Evolutionary conservation across 2,329 filamentous ascomycete species (phyloP).

Genomic region (Lachnellula suecica): DNA sequence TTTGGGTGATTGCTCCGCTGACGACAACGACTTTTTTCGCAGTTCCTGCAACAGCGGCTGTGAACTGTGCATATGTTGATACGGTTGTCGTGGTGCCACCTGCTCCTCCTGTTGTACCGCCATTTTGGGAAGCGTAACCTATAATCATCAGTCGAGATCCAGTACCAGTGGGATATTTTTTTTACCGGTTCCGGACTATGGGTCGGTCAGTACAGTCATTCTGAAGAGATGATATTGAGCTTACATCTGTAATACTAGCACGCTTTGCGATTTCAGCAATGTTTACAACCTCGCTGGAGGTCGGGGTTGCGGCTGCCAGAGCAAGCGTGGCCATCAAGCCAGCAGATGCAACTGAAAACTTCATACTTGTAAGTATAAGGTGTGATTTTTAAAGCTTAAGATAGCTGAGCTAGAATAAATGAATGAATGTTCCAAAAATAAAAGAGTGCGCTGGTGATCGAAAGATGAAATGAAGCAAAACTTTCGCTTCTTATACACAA

Average conservation of each 20-base stretch:
- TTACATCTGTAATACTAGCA: conserved; percentile 30
- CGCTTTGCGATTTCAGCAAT: conserved; percentile 39
- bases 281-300: conserved; percentile 41
- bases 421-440: too few species aligned
- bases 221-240: not conserved
- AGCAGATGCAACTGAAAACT: conserved; percentile 44
- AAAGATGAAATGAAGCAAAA: not conserved
- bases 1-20: conserved; percentile 41
- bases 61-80: conserved; percentile 48
- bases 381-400: not conserved
- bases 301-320: conserved; percentile 49
- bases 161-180: not conserved
- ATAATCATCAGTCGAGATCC: not conserved
- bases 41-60: conserved; percentile 46
- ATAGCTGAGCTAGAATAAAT: not conserved
- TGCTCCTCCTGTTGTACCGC: conserved; percentile 53
- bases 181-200: not conserved
- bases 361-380: conserved; percentile 42
- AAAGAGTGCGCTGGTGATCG: too few species aligned
- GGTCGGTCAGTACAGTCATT: conserved; percentile 19
- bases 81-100: conserved; percentile 55
- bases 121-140: conserved; percentile 40
- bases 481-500: not conserved
- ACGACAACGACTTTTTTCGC: conserved; percentile 46
- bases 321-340: conserved; percentile 45